These are phyloP conservation scores for Botrytis cinerea DNA, from an alignment of 2,329 filamentous ascomycete species.

Conservation along the genomic window DNA sequence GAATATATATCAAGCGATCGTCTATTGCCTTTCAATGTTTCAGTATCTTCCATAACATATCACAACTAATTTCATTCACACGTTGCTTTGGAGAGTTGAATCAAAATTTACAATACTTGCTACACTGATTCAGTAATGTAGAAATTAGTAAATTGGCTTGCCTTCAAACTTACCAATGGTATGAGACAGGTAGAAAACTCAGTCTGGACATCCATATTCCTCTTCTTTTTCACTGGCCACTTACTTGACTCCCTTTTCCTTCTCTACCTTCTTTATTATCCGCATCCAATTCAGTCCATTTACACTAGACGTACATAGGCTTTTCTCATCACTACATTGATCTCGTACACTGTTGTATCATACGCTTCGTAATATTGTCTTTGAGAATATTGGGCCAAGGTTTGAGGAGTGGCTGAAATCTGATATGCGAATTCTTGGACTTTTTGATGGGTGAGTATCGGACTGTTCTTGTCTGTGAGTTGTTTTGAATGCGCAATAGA, in stretches of 20 bases:
- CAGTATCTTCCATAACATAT: neutral
- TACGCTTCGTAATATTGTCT: neutral
- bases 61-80: neutral
- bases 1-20: slow-evolving; percentile 17
- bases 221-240: neutral
- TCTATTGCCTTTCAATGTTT: neutral
- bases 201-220: neutral
- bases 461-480: neutral
- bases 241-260: neutral
- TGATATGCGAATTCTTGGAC: neutral
- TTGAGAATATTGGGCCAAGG: neutral
- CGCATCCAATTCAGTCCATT: neutral
- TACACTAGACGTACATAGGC: neutral
- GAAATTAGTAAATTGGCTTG: neutral
- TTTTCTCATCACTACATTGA: neutral
- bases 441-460: neutral
- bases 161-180: neutral
- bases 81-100: neutral
- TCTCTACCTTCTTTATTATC: neutral
- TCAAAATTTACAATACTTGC: neutral
- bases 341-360: neutral
- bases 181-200: too few species aligned
- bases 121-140: neutral
- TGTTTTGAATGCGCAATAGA: neutral
- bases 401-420: neutral